Base-by-base conservation (phyloP, 2,329 filamentous ascomycete genomes). In the Periconia sp. region DNA sequence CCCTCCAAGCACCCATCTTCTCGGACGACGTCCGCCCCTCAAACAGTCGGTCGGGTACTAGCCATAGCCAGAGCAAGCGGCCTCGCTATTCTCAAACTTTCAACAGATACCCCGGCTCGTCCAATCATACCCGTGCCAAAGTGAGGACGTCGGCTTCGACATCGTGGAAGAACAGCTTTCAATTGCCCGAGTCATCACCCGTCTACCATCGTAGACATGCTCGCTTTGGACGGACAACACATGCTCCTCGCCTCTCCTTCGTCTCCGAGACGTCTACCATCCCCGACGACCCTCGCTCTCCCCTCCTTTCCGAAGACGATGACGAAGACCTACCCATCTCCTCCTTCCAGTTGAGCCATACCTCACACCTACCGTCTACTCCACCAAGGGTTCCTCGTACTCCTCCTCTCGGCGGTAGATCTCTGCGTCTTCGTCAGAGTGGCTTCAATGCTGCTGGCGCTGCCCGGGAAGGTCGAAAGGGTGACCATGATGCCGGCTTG, bases 161-260 rank as follows among this genome's bases (percentile, higher is more conserved):
- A 17, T 83, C 87, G 1, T 96, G 91, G 91, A 94, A 90, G 74
- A 86, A 85, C 66, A 82, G 81, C 54, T 86, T 92, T 69, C 86
- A 88, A 65, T 79, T 96, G 54, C 85, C 91, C 17, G 88, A 95
- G 70, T 96, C 92, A 5, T 97, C 92, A 5, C 93, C 93, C 20
- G 86, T 91, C 66, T 90, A 93, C 76, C 83, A 87, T 60, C 85
- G 85, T 63, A 86, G 88, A 65, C 87, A 89, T 67, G 82, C 87
- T 63, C 86, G 89, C 73, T 93, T 92, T 49, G 68, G 69, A 64
- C 88, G 86, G 44, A 89, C 85, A 18, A 37, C 33, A 5, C 84
- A 84, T 48, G 85, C 87, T 5, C 88, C 89, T 1, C 85, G 88
- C 58, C 80, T 93, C 41, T 92, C 91, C 47, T 92, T 96, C 71